Conservation (phyloP, 352 stramenopile genomes). For the Phytopythium sindhum region DNA sequence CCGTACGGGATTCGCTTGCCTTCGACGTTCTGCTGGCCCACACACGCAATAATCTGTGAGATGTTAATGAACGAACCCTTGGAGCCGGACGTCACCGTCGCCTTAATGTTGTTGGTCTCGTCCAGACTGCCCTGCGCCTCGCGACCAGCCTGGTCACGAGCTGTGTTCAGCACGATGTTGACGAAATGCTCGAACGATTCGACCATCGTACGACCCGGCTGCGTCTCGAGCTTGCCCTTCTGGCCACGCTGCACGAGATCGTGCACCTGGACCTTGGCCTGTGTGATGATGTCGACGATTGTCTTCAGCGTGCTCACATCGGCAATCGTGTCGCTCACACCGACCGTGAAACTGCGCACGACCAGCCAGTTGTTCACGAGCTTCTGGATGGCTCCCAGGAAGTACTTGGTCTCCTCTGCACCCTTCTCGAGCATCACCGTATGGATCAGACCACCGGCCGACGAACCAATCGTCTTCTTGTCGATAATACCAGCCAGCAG, state of each 20-base stretch:
- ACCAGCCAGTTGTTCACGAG: slow-evolving; percentile 99
- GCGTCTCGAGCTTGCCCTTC: slow-evolving; percentile 96
- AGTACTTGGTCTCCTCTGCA: slow-evolving; percentile 85
- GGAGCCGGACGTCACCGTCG: slow-evolving; percentile 97
- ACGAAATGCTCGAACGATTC: slow-evolving; percentile 98
- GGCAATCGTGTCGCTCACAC: slow-evolving; percentile 98
- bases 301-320: slow-evolving; percentile 97
- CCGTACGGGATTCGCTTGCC: slow-evolving; percentile 96
- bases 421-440: slow-evolving; percentile 94
- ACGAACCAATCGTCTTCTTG: slow-evolving; percentile 99
- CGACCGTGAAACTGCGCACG: slow-evolving; percentile 97
- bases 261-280: slow-evolving; percentile 94
- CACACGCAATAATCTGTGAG: slow-evolving; percentile 99
- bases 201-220: slow-evolving; percentile 99
- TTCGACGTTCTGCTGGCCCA: slow-evolving; percentile 98
- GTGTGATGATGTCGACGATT: slow-evolving; percentile 98
- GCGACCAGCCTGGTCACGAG: slow-evolving; percentile 79
- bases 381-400: slow-evolving; percentile 94
- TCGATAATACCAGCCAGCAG: slow-evolving; percentile 98
- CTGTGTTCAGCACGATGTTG: slow-evolving; percentile 94
- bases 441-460: slow-evolving; percentile 96
- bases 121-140: slow-evolving; percentile 88
- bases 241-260: slow-evolving; percentile 97
- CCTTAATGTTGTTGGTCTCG: slow-evolving; percentile 99
- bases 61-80: slow-evolving; percentile 99